Base-by-base conservation (phyloP, 345 rosid genomes). In the Hirschfeldia incana region DNA sequence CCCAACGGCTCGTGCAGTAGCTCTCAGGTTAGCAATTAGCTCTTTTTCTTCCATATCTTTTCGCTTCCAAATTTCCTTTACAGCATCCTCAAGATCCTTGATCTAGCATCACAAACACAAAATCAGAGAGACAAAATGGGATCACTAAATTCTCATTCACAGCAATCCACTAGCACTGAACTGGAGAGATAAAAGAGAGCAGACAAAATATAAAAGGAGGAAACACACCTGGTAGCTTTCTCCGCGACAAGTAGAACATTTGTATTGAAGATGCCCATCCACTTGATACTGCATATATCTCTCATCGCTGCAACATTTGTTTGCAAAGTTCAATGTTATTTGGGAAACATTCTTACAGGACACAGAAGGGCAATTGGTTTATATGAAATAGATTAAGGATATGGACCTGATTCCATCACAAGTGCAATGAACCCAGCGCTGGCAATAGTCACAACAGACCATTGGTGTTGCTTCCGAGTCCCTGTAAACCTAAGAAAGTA, bases 241-340 rank as follows among this genome's bases (percentile, higher is more conserved):
- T 69, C 99, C 99, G 2, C 99, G 94, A 73, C 99, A 95, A 5
- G 99, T 90, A 33, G 98, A 88, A 83, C 99, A 95, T 79, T 87
- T 83, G 66, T 95, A 95, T 75, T 92, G 97, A 61, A 95, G 97
- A 89, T 93, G 85, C 37, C 91, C 91, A 86, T 95, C 94, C 37
- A 87, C 97, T 91, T 95, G 98, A 88, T 86, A 95, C 84, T 91
- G 97, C 74, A 85, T 37, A 87, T 95, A 95, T 72, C 85, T 91
- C 76, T 95, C 97, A 71, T 95, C 99, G 70, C 99, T 95, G 99
- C 84, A 82, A 69, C 27, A 32, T 7, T 62, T 39, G 10, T 68
- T 80, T 64, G 28, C 69, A 63, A 55, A 55, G 62, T 75, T 69
- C 6, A 62, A 30, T 28, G 49, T 37, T 37, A 30, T 42, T 28